Percentiles rank a stretch among this genome's conserved stretches.
Evolutionary conservation across 1,284 basidiomycete species (phyloP).

Genomic region (Cutaneotrichosporon sp.): DNA sequence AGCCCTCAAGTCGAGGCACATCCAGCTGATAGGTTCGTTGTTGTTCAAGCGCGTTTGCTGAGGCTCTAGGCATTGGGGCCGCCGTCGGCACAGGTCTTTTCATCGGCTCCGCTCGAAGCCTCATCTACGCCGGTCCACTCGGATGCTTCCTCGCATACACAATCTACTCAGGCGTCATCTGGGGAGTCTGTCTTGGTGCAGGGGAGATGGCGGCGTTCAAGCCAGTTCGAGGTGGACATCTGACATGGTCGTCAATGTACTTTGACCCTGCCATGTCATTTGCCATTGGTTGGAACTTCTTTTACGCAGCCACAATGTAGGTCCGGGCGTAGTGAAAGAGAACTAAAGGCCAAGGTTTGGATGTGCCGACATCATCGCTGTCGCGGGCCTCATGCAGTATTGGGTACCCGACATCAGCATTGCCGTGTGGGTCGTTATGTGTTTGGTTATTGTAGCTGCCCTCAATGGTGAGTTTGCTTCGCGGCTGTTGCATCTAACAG

Average conservation of each 20-base stretch:
- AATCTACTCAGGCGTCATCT: conserved; percentile 9
- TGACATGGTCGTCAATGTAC: conserved; percentile 17
- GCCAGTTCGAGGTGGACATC: conserved; percentile 18
- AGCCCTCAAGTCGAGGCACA: conserved; percentile 7
- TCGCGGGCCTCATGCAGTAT: conserved; percentile 24
- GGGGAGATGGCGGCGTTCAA: conserved; percentile 18
- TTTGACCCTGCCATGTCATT: conserved; percentile 9
- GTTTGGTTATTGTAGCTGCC: conserved; percentile 16
- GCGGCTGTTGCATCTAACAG: not conserved
- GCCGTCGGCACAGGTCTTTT: conserved; percentile 8
- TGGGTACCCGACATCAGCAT: conserved; percentile 23
- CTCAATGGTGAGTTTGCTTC: conserved; percentile 12
- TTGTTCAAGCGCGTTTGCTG: too few relatives aligned
- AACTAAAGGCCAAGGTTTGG: conserved; percentile 14
- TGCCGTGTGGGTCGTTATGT: conserved; percentile 22
- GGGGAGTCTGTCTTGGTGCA: conserved; percentile 15
- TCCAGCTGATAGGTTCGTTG: conserved; percentile 5
- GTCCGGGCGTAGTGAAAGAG: not conserved
- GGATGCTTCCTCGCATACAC: conserved; percentile 14
- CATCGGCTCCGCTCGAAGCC: conserved; percentile 5
- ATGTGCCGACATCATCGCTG: conserved; percentile 26
- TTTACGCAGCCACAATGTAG: conserved; percentile 17
- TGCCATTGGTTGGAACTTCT: conserved; percentile 28
- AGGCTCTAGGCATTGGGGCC: not conserved
- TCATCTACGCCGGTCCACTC: conserved; percentile 15